Conservation (phyloP, 306 rosid genomes). For the Cicer arietinum region DNA sequence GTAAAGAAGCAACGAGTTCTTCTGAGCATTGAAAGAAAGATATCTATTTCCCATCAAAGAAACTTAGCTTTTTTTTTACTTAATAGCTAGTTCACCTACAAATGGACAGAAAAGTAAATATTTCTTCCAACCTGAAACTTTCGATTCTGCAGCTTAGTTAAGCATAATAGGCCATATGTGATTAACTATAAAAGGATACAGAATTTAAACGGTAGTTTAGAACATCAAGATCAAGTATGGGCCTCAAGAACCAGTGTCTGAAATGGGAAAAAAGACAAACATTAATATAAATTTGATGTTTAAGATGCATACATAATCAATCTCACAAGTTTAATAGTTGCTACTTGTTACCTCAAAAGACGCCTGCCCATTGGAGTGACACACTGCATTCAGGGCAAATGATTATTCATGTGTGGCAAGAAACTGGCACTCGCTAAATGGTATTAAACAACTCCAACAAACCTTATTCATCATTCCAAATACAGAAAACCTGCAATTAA, state of each 20-base stretch:
- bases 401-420: slow-evolving; percentile 40
- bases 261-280: slow-evolving; percentile 35
- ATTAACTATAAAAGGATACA: slow-evolving; percentile 71
- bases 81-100: slow-evolving; percentile 31
- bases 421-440: slow-evolving; percentile 38
- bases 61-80: slow-evolving; percentile 32
- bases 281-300: neutral
- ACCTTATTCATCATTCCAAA: slow-evolving; percentile 99
- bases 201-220: slow-evolving; percentile 80
- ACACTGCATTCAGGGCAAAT: slow-evolving; percentile 61
- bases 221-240: slow-evolving; percentile 85
- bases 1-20: slow-evolving; percentile 75
- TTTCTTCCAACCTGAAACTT: slow-evolving; percentile 33
- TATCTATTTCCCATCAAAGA: slow-evolving; percentile 73
- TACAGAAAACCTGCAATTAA: slow-evolving; percentile 80
- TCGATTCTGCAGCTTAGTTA: slow-evolving; percentile 20
- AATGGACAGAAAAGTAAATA: slow-evolving; percentile 34
- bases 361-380: slow-evolving; percentile 92
- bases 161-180: slow-evolving; percentile 7
- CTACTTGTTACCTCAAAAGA: slow-evolving; percentile 82
- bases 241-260: slow-evolving; percentile 96
- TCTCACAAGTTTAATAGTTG: slow-evolving; percentile 10
- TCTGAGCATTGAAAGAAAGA: slow-evolving; percentile 85
- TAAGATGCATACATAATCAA: neutral
- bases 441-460: slow-evolving; percentile 44